phyloP scores from a whole-genome alignment of 2,329 filamentous ascomycete genomes.

The Magnaporthiopsis poae region DNA sequence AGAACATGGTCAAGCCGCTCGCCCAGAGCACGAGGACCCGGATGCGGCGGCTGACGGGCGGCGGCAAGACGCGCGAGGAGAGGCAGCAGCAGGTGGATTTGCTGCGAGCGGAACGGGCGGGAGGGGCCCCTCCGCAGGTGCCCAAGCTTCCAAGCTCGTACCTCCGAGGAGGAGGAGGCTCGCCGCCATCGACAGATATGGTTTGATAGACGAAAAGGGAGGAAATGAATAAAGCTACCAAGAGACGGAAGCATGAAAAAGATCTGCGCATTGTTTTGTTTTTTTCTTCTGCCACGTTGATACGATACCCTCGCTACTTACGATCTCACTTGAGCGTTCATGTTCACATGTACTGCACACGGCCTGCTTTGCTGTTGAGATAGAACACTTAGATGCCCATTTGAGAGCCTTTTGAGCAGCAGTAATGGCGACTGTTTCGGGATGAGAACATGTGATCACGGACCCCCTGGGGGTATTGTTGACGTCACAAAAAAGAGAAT shows the following conservation, averaged over 20 bases:
- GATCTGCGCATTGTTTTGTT: background rate
- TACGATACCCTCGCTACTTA: slow-evolving; percentile 2
- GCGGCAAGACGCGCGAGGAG: slow-evolving; percentile 29
- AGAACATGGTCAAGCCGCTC: slow-evolving; percentile 52
- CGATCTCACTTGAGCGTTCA: background rate
- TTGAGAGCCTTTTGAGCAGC: no score
- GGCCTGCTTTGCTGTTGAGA: no score
- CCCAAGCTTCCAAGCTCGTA: slow-evolving; percentile 19
- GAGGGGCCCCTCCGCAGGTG: slow-evolving; percentile 11
- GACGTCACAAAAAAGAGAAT: no score
- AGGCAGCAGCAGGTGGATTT: slow-evolving; percentile 8
- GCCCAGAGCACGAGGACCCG: slow-evolving; percentile 48
- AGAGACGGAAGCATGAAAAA: background rate
- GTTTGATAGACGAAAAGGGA: slow-evolving; percentile 9
- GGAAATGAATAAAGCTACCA: background rate
- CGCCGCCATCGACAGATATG: slow-evolving; percentile 14
- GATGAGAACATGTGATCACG: no score
- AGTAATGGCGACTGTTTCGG: no score
- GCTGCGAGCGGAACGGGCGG: background rate
- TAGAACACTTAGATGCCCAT: background rate
- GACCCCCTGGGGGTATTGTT: no score
- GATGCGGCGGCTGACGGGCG: slow-evolving; percentile 54
- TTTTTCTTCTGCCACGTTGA: background rate
- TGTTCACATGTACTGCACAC: background rate
- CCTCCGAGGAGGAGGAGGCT: slow-evolving; percentile 12